Base-by-base conservation (phyloP, 495 filamentous ascomycete species). In the Letharia lupina region DNA sequence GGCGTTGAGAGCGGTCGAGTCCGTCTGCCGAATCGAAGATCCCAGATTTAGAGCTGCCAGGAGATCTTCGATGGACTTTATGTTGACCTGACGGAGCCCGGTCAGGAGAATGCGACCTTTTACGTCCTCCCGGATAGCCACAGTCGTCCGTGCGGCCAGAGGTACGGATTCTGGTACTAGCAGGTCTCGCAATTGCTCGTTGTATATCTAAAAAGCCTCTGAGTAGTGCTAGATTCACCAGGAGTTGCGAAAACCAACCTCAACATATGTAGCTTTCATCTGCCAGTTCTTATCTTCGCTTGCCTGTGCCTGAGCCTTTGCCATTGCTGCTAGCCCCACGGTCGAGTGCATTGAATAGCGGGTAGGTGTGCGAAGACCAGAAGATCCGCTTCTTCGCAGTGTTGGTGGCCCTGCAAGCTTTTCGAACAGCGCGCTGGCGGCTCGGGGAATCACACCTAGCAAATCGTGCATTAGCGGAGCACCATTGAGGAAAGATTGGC, bases 1-100 rank as follows among this genome's bases (percentile, higher is more conserved):
- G 48, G 93, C 94, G 76, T 99, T 99, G 70, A 99, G 93, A 2
- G 95, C 94, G 15, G 94, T 99, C n/a, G 94, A 91, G 77, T 99
- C 94, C 4, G 94, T 99, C 74, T 99, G 94, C 54, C 94, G 87
- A 72, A 99, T 96, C 15, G 89, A 85, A 3, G 94, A 99, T 40
- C 94, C 94, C 72, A 93, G 91, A 75, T 91, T 94, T 61, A 99
- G 78, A 35, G 89, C 91, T 65, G 85, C 85, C 74, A 99, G 83
- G 44, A 99, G 79, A 75, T 99, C 94, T 16, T 97, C 93, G 23
- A 93, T 87, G 6, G 89, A 96, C 70, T 96, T 94, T 70, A 99
- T 90, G 16, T 87, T 86, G 63, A 99, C 86, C 74, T 96, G 88
- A 54, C 86, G 89, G 20, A 98, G 76, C 44, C 94, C 94, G 31